Base-by-base conservation (phyloP, 1,139 yeast genomes). In the Kodamaea arcana region DNA sequence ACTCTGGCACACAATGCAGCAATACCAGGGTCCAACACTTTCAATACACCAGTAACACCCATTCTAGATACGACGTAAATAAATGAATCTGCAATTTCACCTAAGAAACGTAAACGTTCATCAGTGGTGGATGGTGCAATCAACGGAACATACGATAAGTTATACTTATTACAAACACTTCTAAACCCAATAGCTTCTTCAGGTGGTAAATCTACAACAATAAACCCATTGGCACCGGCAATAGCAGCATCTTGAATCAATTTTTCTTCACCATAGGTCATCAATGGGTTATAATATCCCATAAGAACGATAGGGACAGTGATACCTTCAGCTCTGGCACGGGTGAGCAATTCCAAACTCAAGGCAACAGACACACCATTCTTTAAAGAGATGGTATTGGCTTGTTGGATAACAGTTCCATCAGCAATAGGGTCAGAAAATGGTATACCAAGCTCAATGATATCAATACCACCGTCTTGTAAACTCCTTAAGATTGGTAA, bases 351-450 rank as follows among this genome's bases (percentile, higher is more conserved):
- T 12, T 84, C 88, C 43, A 92, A 66, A 44, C 85, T 78, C 50
- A 72, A 70, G 7, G 69, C 56, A 41, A 87, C 80, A 21, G 88
- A 81, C 41, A 88, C 78, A 11, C 95, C 95, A 50, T 92, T 88
- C 22, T 76, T 72, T 46, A 92, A 72, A 10, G 98, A 94, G 15
- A 64, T 69, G 24, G 76, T 76, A 62, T 90, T 90, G 27, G 97
- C 87, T 25, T 69, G 78, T 62, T 92, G 98, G 50, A 92, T 92
- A 12, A 95, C 87, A 26, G 97, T 95, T 31, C 99, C 99, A 59
- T 92, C 99, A 28, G 97, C 99, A 53, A 92, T 87, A 29, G 99
- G 98, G 57, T 92, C 99, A n/a, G 96, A 83, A 59, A 92, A 92
- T 29, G 99, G 99, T 54, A 94, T 68, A 43, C 99, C 98, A 33